These are phyloP conservation scores for Lactifluus pinguis DNA, from an alignment of 768 basidiomycete genomes.

Conservation along the genomic window DNA sequence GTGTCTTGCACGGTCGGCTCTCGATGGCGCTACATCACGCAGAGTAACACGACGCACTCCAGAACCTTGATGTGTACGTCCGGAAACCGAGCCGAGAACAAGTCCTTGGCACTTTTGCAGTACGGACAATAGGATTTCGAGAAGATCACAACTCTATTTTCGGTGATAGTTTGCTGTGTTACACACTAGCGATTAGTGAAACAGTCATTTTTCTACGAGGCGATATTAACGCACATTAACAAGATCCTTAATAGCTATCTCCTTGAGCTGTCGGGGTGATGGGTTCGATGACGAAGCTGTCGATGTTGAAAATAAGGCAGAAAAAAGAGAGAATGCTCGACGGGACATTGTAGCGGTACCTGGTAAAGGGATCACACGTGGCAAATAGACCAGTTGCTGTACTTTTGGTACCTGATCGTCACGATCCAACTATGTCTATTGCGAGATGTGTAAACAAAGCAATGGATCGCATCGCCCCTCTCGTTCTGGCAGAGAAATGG, in stretches of 20 bases:
- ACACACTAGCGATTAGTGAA: background rate
- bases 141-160: conserved; percentile 34
- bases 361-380: background rate
- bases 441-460: conserved; percentile 51
- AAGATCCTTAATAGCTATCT: conserved; percentile 28
- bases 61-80: conserved; percentile 26
- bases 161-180: conserved; percentile 27
- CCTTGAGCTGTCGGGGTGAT: conserved; percentile 26
- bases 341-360: conserved; percentile 8
- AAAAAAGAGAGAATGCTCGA: conserved; percentile 16
- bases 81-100: conserved; percentile 28
- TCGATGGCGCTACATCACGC: background rate
- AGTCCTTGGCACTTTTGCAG: conserved; percentile 33
- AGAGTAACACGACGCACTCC: conserved; percentile 26
- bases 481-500: conserved; percentile 82
- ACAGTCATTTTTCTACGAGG: background rate
- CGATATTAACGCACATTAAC: conserved; percentile 31
- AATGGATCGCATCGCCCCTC: conserved; percentile 82
- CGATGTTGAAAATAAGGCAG: conserved; percentile 18
- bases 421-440: conserved; percentile 22
- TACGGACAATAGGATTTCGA: conserved; percentile 35
- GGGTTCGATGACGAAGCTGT: conserved; percentile 27
- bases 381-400: background rate
- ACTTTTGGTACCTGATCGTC: background rate
- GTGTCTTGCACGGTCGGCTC: background rate